These are phyloP conservation scores for Graphiopsis chlorocephala DNA, from an alignment of 2,329 filamentous ascomycete species.

Conservation along the genomic window DNA sequence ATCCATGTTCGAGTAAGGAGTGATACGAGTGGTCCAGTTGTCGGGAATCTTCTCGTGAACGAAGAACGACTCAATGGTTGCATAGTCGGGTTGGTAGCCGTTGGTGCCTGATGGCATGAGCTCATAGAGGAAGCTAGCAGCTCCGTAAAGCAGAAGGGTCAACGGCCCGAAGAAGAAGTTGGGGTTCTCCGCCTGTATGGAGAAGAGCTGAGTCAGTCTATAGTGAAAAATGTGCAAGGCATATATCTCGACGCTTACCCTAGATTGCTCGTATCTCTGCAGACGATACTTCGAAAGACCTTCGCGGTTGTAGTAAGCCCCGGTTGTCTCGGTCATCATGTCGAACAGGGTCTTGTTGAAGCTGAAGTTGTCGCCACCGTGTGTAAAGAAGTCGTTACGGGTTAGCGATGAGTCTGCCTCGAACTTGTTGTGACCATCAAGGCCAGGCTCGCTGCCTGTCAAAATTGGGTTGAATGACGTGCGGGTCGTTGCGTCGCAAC, in stretches of 20 bases:
- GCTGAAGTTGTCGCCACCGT: conserved; percentile 36
- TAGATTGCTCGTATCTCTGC: conserved; percentile 41
- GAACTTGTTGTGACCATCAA: conserved; percentile 47
- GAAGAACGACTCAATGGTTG: conserved; percentile 41
- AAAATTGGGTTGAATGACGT: conserved; percentile 37
- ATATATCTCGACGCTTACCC: background rate
- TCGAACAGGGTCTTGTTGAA: conserved; percentile 44
- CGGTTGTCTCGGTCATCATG: conserved; percentile 36
- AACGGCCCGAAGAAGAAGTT: conserved; percentile 46
- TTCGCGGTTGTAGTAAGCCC: conserved; percentile 39
- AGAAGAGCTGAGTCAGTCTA: background rate
- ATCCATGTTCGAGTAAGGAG: conserved; percentile 37
- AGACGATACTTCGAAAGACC: conserved; percentile 39
- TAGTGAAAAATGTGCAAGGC: too few relatives aligned
- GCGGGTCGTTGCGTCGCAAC: conserved; percentile 45
- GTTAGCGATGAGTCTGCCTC: conserved; percentile 43
- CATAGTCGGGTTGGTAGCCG: conserved; percentile 34
- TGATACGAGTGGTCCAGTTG: conserved; percentile 40
- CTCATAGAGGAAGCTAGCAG: conserved; percentile 45
- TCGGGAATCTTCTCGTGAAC: conserved; percentile 40
- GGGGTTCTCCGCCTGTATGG: conserved; percentile 31
- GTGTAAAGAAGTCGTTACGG: conserved; percentile 41
- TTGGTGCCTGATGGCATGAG: conserved; percentile 39
- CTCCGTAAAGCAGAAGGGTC: conserved; percentile 41
- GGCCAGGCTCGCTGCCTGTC: conserved; percentile 41